Percentiles rank a stretch among this genome's conserved stretches.
These are phyloP conservation scores for Torrubiellomyces zombiae DNA, from an alignment of 2,329 filamentous ascomycete species.

Conservation along the genomic window DNA sequence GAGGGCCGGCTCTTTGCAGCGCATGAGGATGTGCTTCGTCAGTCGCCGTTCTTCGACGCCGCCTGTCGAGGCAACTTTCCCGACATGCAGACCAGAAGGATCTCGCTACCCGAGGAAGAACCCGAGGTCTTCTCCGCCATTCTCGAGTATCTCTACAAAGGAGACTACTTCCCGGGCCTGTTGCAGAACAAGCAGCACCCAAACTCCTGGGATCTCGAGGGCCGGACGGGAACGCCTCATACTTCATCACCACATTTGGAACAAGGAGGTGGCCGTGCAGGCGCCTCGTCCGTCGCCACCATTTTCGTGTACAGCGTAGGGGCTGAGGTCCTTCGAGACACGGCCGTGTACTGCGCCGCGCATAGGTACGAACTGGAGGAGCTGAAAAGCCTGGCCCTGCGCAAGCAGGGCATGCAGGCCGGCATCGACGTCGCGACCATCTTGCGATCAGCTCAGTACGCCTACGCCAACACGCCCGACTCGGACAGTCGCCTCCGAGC, in stretches of 20 bases:
- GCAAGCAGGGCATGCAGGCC: slow-evolving; percentile 86
- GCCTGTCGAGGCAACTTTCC: slow-evolving; percentile 57
- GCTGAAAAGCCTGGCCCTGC: slow-evolving; percentile 77
- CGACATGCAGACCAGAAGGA: slow-evolving; percentile 61
- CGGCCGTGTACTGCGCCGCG: slow-evolving; percentile 83
- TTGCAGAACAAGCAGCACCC: slow-evolving; percentile 70
- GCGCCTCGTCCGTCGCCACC: slow-evolving; percentile 29
- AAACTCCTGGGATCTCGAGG: slow-evolving; percentile 85
- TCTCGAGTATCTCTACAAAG: slow-evolving; percentile 95
- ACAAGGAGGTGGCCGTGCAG: slow-evolving; percentile 26
- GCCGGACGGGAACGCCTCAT: slow-evolving; percentile 26
- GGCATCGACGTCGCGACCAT: slow-evolving; percentile 87
- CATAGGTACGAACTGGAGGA: slow-evolving; percentile 83
- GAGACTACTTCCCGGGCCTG: slow-evolving; percentile 84
- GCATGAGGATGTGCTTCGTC: slow-evolving; percentile 78
- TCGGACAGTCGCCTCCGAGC: slow-evolving; percentile 83
- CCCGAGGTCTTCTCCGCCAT: slow-evolving; percentile 86
- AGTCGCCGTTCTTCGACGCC: slow-evolving; percentile 69
- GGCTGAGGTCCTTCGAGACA: slow-evolving; percentile 74
- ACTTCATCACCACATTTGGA: slow-evolving; percentile 37
- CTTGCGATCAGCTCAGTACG: slow-evolving; percentile 82
- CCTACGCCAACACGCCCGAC: slow-evolving; percentile 89
- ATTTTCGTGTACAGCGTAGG: slow-evolving; percentile 60
- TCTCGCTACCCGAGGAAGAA: slow-evolving; percentile 59
- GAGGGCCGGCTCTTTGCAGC: slow-evolving; percentile 87